phyloP scores from a whole-genome alignment of 2,329 filamentous ascomycete species.

The Colletotrichum siamense region DNA sequence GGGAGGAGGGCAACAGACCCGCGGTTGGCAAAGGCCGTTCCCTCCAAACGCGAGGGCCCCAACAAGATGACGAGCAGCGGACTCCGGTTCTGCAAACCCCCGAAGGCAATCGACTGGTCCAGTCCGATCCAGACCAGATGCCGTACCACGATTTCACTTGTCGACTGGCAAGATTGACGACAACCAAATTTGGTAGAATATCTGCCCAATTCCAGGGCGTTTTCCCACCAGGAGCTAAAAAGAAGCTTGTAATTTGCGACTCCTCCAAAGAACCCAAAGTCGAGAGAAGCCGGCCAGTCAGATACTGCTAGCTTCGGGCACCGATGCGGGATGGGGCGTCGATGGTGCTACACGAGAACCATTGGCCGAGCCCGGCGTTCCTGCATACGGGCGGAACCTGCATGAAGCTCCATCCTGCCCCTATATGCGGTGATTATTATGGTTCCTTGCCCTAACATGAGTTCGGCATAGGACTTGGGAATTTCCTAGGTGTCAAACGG shows the following conservation, averaged over 20 bases:
- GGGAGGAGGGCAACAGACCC: not conserved
- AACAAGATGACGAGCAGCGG: slow-evolving; percentile 6
- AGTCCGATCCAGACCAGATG: not conserved
- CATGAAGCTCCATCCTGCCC: slow-evolving; percentile 6
- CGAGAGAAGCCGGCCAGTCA: not conserved
- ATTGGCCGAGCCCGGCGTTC: slow-evolving; percentile 11
- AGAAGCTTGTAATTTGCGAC: slow-evolving; percentile 1
- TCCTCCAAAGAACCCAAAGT: not conserved
- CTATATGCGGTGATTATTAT: slow-evolving; percentile 6
- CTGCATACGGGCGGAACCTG: slow-evolving; percentile 16
- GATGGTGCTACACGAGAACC: not conserved
- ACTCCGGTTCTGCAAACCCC: not conserved
- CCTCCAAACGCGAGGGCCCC: not conserved
- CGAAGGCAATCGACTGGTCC: not conserved
- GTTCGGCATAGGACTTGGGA: not conserved
- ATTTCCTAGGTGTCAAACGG: not conserved
- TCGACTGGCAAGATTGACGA: not conserved
- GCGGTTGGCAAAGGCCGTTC: not conserved
- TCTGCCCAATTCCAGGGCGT: not conserved
- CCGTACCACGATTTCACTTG: not conserved
- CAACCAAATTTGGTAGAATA: not conserved
- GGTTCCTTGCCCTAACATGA: not conserved
- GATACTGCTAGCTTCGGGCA: not conserved
- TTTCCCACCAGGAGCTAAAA: not conserved
- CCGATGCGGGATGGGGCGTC: not conserved